phyloP scores from a whole-genome alignment of 129 eudicot genomes.

The Flaveria bidentis region DNA sequence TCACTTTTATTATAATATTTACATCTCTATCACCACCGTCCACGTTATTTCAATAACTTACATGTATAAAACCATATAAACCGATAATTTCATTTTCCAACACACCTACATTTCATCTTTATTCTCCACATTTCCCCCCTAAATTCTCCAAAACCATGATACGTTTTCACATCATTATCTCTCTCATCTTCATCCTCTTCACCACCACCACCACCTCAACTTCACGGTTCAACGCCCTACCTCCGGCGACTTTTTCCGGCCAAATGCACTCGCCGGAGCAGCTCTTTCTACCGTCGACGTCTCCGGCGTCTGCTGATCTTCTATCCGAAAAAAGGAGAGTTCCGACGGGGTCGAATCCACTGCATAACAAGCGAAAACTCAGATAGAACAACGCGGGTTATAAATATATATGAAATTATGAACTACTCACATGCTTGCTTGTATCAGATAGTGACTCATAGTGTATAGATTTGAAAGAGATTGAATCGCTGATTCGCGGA shows the following conservation, averaged over 20 bases:
- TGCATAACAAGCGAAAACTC: constrained; percentile 50
- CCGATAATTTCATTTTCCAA: neutral
- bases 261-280: constrained; percentile 8
- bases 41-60: neutral
- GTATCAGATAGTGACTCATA: no score
- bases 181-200: constrained; percentile 28
- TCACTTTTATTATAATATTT: no score
- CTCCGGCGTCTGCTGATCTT: constrained; percentile 31
- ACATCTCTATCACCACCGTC: no score
- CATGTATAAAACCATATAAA: neutral
- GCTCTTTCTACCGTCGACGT: neutral
- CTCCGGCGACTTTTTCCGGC: constrained; percentile 23
- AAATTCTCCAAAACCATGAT: constrained; percentile 40
- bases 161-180: constrained; percentile 36
- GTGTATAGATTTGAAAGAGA: no score
- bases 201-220: constrained; percentile 27
- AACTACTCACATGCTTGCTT: no score
- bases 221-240: constrained; percentile 22
- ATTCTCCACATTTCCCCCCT: constrained; percentile 7
- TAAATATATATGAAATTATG: no score
- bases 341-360: constrained; percentile 67
- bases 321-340: constrained; percentile 44
- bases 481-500: no score
- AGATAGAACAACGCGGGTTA: no score
- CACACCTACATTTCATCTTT: neutral